Evolutionary conservation across 2,329 filamentous ascomycete species (phyloP), one percentile per base, ranked within the genome.

Genomic region (Curvularia eragrostidis): DNA sequence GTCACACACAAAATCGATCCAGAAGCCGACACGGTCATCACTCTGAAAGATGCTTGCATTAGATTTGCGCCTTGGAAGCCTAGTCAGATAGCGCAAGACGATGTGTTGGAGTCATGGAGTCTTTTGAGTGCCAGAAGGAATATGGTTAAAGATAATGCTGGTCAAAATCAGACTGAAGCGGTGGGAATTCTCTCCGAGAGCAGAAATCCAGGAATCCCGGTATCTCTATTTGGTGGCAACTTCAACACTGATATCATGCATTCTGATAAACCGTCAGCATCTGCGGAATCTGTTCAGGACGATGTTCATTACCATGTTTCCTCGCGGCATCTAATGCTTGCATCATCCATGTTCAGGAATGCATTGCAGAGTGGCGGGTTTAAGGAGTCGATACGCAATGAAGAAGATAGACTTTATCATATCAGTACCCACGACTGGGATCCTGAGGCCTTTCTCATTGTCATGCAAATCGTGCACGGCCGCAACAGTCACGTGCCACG

Each of bases 261-360:
- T 6, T 36, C 15, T 36, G 6, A 36, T 36, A 36, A 15, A 13
- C 18, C 3, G 2, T 18, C 39, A 18, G 12, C 2, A 5, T n/a
- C 23, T 43, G 21, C 34, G 1, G 41, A 46, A n/a, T 23, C 21
- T 46, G 38, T 49, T 2, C 19, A 21, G n/a, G n/a, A 36, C 18
- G 41, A 19, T 0, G 23, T 56, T 2, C 48, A 41, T 15, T 56
- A 52, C 19, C 23, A 56, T 21, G 54, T 56, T 7, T 56, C 54
- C 1, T 56, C 54, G 3, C 48, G 54, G 3, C 54, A 56, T 32
- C 5, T 56, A 10, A 56, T 56, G 6, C 47, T 56, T 3, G 48
- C 41, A 0, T 56, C 54, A 19, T 4, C 48, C 0, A 1, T 38
- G 3, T 47, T 56, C 34, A 44, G 21, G n/a, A 34, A 23, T 5